Base-by-base conservation (phyloP, 2,329 filamentous ascomycete species). In the Ceratocystis colombiana region DNA sequence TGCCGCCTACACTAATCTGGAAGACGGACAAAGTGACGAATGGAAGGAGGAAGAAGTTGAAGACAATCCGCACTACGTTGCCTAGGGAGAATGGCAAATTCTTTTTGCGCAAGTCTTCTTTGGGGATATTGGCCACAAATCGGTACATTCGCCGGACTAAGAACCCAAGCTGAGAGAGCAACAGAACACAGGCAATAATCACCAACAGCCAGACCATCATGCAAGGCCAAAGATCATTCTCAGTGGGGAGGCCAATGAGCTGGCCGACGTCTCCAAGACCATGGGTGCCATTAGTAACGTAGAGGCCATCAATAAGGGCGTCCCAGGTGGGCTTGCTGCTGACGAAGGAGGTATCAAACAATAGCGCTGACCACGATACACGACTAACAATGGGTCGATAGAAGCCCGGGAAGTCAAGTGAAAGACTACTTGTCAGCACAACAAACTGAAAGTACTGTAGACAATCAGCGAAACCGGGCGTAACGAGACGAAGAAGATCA, bases 381-480 rank as follows among this genome's bases (percentile, higher is more conserved):
- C 93, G 89, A 74, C 92, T 96, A 67, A 93, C 84, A 6, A 90
- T 88, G 3, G 94, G 94, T 73, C 96, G 93, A 74, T 91, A 99
- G 73, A 89, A 99, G 10, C 94, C 94, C 0, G 94, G 94, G 72
- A 97, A 99, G 70, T 87, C 85, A 69, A 99, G 79, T 6, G 88
- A 90, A 67, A 99, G 79, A 46, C 88, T 87, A n/a, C 93, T 93
- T 0, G 91, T 94, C 67, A 99, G 78, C 25, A 89, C 87, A 65
- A 94, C 81, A 71, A 96, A 99, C 73, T 99, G 94, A 20, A 99
- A 89, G 74, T 99, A 97, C 75, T 97, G 92, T 66, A 99, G 80
- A 72, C 94, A 99, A 73, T 99, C 94, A 5, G 90, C 91, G 73
- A 99, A 97, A 0, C 94, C 94, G 4, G 94, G 94, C 0, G 94